phyloP scores from a whole-genome alignment of 306 rosid species.

The Casuarina equisetifolia region DNA sequence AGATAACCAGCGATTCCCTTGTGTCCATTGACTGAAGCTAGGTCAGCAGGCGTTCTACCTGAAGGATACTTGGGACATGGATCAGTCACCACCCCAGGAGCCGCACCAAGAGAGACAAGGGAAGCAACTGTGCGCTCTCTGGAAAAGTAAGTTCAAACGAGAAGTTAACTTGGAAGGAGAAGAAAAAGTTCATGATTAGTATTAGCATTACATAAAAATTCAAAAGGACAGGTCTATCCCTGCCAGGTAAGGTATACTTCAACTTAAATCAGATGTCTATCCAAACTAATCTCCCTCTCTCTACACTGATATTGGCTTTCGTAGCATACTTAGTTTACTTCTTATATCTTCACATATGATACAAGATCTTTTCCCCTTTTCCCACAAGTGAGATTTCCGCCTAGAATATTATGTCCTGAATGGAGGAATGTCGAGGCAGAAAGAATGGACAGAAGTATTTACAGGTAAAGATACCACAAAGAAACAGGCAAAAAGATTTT shows the following conservation, averaged over 20 bases:
- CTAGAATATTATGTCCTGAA: neutral
- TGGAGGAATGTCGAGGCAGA: neutral
- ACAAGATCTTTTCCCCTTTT: neutral
- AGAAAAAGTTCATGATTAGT: constrained; percentile 3
- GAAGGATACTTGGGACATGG: constrained; percentile 62
- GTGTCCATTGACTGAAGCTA: constrained; percentile 77
- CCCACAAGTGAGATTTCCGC: neutral
- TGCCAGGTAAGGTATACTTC: neutral
- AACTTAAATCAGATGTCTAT: neutral
- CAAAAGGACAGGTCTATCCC: neutral
- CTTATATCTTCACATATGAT: neutral
- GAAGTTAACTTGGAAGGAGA: constrained; percentile 9
- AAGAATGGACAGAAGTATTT: neutral
- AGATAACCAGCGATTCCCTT: constrained; percentile 95
- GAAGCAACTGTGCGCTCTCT: constrained; percentile 80
- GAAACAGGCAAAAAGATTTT: constrained; percentile 7
- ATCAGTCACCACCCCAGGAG: constrained; percentile 73
- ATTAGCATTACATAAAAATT: neutral
- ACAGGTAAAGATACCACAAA: constrained; percentile 3
- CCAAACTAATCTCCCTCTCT: neutral
- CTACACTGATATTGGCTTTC: neutral
- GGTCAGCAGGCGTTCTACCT: constrained; percentile 82
- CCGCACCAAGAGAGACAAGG: constrained; percentile 76
- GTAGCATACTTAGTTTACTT: neutral
- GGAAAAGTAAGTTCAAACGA: constrained; percentile 30